Conservation (phyloP, 1,139 yeast species). For the Taiozyma sp. region DNA sequence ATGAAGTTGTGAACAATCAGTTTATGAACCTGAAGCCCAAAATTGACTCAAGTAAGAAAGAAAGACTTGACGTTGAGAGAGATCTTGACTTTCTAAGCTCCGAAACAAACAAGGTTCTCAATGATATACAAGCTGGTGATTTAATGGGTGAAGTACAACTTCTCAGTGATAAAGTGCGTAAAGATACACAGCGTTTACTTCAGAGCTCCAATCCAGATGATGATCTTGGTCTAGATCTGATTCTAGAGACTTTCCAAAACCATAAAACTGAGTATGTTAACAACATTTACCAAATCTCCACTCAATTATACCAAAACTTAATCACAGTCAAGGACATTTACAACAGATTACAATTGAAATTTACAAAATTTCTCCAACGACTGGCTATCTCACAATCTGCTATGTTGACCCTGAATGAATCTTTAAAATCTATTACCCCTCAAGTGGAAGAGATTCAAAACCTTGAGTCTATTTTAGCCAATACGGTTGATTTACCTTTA, state of each 20-base stretch:
- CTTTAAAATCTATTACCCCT: constrained; percentile 12
- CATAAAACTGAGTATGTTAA: constrained; percentile 29
- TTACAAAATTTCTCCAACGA: constrained; percentile 10
- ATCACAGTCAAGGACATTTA: constrained; percentile 22
- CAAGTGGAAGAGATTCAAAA: constrained; percentile 30
- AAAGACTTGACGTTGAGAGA: constrained; percentile 12
- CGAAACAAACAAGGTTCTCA: constrained; percentile 10
- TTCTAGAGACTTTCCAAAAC: constrained; percentile 23
- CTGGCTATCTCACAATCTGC: constrained; percentile 16
- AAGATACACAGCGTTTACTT: constrained; percentile 19
- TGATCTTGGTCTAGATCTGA: constrained; percentile 22
- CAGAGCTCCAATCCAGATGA: constrained; percentile 11
- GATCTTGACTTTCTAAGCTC: constrained; percentile 15
- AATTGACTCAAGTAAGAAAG: constrained; percentile 23
- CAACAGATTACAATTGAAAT: constrained; percentile 18
- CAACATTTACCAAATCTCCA: constrained; percentile 25
- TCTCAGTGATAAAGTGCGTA: constrained; percentile 18
- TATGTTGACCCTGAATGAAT: constrained; percentile 17
- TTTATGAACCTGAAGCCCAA: constrained; percentile 24
- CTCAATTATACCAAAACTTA: constrained; percentile 23
- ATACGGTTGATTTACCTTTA: constrained; percentile 71
- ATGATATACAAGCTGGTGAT: constrained; percentile 8
- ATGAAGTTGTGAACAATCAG: constrained; percentile 22
- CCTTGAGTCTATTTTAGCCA: constrained; percentile 38
- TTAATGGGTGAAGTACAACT: constrained; percentile 13